Base-by-base conservation (phyloP, 2,329 filamentous ascomycete species). In the Monilinia vaccinii-corymbosi region DNA sequence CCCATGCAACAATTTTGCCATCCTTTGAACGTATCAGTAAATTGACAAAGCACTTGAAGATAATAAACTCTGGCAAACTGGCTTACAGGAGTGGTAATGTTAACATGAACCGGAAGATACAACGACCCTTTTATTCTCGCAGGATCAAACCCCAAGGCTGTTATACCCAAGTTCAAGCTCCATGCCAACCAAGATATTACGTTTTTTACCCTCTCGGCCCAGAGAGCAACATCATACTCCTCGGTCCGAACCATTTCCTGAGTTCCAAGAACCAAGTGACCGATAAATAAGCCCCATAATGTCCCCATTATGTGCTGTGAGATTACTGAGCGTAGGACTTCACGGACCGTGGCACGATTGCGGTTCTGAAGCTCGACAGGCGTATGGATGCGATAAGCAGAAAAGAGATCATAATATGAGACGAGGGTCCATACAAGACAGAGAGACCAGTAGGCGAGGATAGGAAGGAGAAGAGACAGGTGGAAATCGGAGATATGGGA, bases 341-440 rank as follows among this genome's bases (percentile, higher is more conserved):
- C 87, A 75, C 81, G 88, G 63, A 90, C 84, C 49, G 88, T 82
- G 49, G 90, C 92, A 70, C 89, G 89, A 74, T 97, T 97, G 69
- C 92, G 84, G 73, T 89, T 89, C 40, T 85, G 73, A 62, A 97
- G 86, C 74, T 97, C 92, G 55, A 89, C 90, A 16, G 93, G 93
- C 0, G 93, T 97, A 76, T 97, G 92, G 28, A 56, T 56, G 16
- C 52, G 52, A 21, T 47, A 47, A 21, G n/a, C n/a, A 46, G 52
- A 23, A 32, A 45, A 56, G n/a, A 56, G 31, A 36, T 56, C n/a
- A 47, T 23, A 56, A n/a, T 56, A 34, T 23, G 52, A 56, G 40
- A 56, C 18, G n/a, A 36, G 9, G 10, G 40, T 13, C 38, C 42
- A 56, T n/a, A 56, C 23, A 8, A 56, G 14, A n/a, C 40, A 45